phyloP scores from a whole-genome alignment of 2,329 filamentous ascomycete species.

The Pseudopithomyces maydicus region DNA sequence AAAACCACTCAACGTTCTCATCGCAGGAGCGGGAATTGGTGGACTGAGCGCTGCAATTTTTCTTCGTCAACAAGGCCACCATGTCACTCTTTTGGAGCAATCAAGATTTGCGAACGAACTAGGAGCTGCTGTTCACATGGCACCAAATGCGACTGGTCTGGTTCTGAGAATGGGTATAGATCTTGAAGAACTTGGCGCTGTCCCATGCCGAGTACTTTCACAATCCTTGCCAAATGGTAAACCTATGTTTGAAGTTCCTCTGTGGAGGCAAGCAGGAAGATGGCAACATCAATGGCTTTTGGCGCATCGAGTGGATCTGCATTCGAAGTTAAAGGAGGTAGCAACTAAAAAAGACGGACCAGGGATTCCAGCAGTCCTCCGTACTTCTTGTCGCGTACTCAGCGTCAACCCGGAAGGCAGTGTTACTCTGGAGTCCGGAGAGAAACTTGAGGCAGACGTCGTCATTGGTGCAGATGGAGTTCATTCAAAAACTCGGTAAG shows the following conservation, averaged over 20 bases:
- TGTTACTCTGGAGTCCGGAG: slow-evolving; percentile 53
- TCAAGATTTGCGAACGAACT: slow-evolving; percentile 61
- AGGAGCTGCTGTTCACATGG: slow-evolving; percentile 67
- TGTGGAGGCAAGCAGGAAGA: slow-evolving; percentile 46
- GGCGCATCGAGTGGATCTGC: slow-evolving; percentile 59
- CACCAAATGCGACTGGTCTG: slow-evolving; percentile 65
- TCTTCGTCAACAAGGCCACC: slow-evolving; percentile 50
- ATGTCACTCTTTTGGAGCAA: slow-evolving; percentile 44
- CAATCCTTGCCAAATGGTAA: slow-evolving; percentile 49
- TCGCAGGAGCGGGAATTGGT: slow-evolving; percentile 56
- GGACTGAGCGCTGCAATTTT: slow-evolving; percentile 60
- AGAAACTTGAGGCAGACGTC: slow-evolving; percentile 53
- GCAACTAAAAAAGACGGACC: slow-evolving; percentile 49
- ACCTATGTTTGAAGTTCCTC: slow-evolving; percentile 40
- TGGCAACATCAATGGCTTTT: slow-evolving; percentile 61
- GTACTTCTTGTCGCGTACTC: slow-evolving; percentile 51
- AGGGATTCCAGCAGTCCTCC: slow-evolving; percentile 45
- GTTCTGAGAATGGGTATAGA: slow-evolving; percentile 54
- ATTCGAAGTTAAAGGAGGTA: slow-evolving; percentile 56
- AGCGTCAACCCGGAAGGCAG: slow-evolving; percentile 46
- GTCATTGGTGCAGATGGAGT: slow-evolving; percentile 63
- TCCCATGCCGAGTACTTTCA: slow-evolving; percentile 30
- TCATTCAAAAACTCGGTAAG: slow-evolving; percentile 42
- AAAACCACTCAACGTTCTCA: slow-evolving; percentile 45
- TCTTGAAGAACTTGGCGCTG: slow-evolving; percentile 47